Evolutionary conservation across 768 basidiomycete species (phyloP), one percentile per base, ranked within the genome.

Genomic region (Cantharellus anzutake): DNA sequence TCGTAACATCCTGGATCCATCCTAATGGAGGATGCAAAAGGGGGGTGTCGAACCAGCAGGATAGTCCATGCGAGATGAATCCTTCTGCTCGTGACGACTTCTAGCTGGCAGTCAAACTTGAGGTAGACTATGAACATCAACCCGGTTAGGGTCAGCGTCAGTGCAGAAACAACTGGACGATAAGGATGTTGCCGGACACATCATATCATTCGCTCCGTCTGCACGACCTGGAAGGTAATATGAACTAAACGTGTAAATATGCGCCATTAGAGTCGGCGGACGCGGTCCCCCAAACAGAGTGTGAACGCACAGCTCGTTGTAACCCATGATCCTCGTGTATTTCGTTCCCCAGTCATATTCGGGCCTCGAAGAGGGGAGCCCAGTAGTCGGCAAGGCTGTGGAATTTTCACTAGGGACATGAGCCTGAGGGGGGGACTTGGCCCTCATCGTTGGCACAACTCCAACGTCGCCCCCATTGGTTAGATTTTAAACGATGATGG

Each of bases 181-280:
- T 7, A 41, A 41, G 20, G 7, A 11, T 35, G 7, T 41, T 57
- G 14, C 5, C 7, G 37, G 5, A 41, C 67, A 79, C 62, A 65
- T 87, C 88, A 91, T 91, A 67, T 91, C 88, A 64, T 91, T 91
- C 41, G 89, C 87, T 3, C 84, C 85, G 59, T 73, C 78, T 53
- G 80, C 81, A 16, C 88, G 75, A 2, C 81, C 80, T 2, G 84
- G 86, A 4, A 90, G 74, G 68, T 78, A 90, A 70, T 88, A 91
- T 0, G 84, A 85, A 29, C 80, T 86, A 60, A 86, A 77, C 66
- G 82, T 77, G 40, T 44, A 62, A 1, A 62, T n/a, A 1, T n/a
- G 4, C 3, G 3, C 16, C 37, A 39, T 3, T 14, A 5, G 7
- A 14, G 5, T 55, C 7, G 52, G 38, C 52, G 52, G 35, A 55